phyloP scores from a whole-genome alignment of 805 yeast species.

The Tetrapisispora phaffii region DNA sequence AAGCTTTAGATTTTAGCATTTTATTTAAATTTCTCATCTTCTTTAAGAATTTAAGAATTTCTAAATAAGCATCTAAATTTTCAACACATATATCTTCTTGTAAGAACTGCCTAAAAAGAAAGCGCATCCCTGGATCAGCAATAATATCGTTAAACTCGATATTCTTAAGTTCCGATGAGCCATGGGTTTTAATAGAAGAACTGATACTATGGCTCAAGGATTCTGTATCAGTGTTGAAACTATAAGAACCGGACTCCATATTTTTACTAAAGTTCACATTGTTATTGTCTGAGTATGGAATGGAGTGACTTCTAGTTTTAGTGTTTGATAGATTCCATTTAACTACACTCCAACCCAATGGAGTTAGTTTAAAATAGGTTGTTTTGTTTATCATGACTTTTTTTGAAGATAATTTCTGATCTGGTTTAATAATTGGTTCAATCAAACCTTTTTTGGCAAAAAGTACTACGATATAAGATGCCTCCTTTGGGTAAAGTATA shows the following conservation, averaged over 20 bases:
- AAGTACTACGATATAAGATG: constrained; percentile 41
- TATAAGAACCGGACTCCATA: background rate
- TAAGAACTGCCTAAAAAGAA: constrained; percentile 56
- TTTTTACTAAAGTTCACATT: background rate
- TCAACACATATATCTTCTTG: constrained; percentile 60
- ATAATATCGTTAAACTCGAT: constrained; percentile 19
- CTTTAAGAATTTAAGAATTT: constrained; percentile 43
- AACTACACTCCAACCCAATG: constrained; percentile 33
- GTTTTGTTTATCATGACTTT: constrained; percentile 30
- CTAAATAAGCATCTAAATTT: constrained; percentile 62
- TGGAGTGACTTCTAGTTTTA: background rate
- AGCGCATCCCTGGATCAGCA: constrained; percentile 66
- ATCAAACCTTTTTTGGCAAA: constrained; percentile 41
- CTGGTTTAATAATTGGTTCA: constrained; percentile 33
- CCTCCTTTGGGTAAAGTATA: constrained; percentile 42
- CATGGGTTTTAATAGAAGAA: background rate
- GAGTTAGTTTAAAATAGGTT: constrained; percentile 36
- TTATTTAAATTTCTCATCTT: constrained; percentile 36
- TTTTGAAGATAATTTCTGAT: constrained; percentile 27
- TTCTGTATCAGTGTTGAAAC: constrained; percentile 7
- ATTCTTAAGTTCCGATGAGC: background rate
- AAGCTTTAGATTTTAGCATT: constrained; percentile 18
- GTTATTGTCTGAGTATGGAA: background rate
- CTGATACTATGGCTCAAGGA: constrained; percentile 9
- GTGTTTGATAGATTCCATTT: constrained; percentile 17